Conservation (phyloP, 768 basidiomycete species). For the Scleroderma bovista region DNA sequence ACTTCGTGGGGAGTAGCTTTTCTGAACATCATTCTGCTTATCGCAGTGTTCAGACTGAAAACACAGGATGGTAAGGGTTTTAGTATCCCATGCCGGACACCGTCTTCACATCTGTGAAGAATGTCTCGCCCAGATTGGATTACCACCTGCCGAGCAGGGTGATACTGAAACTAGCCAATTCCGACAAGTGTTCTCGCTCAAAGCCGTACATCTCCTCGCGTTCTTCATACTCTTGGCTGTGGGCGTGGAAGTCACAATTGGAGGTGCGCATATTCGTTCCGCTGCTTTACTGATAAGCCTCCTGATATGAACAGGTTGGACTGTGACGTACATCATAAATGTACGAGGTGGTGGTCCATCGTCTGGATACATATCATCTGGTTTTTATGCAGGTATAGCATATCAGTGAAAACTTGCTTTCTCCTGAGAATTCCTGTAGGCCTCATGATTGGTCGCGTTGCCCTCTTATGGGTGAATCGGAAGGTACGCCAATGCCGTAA, state of each 20-base stretch:
- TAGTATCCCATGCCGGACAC: constrained; percentile 1
- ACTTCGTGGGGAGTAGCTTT: constrained; percentile 62
- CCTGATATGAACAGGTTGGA: constrained; percentile 47
- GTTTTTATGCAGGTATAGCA: constrained; percentile 47
- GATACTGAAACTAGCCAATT: constrained; percentile 34
- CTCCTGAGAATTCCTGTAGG: constrained; percentile 30
- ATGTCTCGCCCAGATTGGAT: constrained; percentile 49
- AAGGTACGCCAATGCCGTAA: constrained; percentile 28
- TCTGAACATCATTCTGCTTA: constrained; percentile 47
- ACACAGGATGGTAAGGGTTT: constrained; percentile 54
- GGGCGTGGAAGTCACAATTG: constrained; percentile 55
- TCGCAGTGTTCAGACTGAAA: constrained; percentile 60
- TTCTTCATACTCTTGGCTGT: constrained; percentile 64
- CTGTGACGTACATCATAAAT: constrained; percentile 52
- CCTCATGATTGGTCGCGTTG: constrained; percentile 50
- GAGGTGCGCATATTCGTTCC: constrained; percentile 25
- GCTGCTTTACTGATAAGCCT: neutral
- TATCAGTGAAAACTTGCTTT: neutral
- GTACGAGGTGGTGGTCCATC: constrained; percentile 41
- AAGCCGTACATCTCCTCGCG: constrained; percentile 56
- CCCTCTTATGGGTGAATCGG: constrained; percentile 50
- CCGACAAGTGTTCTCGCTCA: constrained; percentile 47
- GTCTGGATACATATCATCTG: constrained; percentile 48
- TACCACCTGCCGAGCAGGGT: constrained; percentile 34
- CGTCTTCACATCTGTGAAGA: constrained; percentile 30